Conservation (phyloP, 1,284 basidiomycete species). For the Hemileia vastatrix region DNA sequence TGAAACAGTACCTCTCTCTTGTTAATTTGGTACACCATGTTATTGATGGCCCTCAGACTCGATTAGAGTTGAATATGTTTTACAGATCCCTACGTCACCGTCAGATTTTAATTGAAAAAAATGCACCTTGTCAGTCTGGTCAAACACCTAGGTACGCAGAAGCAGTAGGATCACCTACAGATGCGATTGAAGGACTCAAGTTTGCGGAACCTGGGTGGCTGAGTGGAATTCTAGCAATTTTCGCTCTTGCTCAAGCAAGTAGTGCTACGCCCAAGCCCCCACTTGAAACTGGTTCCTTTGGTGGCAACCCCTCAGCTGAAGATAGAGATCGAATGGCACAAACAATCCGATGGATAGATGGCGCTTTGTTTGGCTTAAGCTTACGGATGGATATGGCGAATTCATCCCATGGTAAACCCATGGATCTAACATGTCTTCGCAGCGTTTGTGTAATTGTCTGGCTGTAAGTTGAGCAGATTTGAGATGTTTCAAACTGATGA, state of each 20-base stretch:
- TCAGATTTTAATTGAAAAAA: neutral
- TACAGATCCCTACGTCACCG: slow-evolving; percentile 8
- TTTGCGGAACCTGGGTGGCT: slow-evolving; percentile 22
- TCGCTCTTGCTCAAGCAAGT: slow-evolving; percentile 4
- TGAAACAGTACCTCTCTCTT: slow-evolving; percentile 12
- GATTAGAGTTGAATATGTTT: slow-evolving; percentile 17
- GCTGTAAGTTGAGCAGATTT: slow-evolving; percentile 5
- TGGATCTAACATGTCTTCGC: slow-evolving; percentile 10
- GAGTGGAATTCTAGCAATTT: slow-evolving; percentile 18
- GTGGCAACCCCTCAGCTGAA: slow-evolving; percentile 1
- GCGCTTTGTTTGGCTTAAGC: slow-evolving; percentile 9
- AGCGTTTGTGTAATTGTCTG: slow-evolving; percentile 21
- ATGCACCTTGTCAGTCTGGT: neutral
- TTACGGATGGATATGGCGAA: neutral
- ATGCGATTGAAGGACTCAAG: slow-evolving; percentile 3
- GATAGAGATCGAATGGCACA: slow-evolving; percentile 1
- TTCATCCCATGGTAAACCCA: neutral
- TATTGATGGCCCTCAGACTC: slow-evolving; percentile 18
- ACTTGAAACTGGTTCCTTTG: slow-evolving; percentile 1
- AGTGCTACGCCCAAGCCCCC: no score
- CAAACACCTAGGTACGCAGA: neutral
- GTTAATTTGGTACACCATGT: slow-evolving; percentile 21
- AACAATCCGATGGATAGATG: slow-evolving; percentile 21
- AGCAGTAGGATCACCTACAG: slow-evolving; percentile 5
- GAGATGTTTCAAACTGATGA: neutral